Evolutionary conservation across 2,329 filamentous ascomycete genomes (phyloP).

Genomic region (Pezicula rhizophila): DNA sequence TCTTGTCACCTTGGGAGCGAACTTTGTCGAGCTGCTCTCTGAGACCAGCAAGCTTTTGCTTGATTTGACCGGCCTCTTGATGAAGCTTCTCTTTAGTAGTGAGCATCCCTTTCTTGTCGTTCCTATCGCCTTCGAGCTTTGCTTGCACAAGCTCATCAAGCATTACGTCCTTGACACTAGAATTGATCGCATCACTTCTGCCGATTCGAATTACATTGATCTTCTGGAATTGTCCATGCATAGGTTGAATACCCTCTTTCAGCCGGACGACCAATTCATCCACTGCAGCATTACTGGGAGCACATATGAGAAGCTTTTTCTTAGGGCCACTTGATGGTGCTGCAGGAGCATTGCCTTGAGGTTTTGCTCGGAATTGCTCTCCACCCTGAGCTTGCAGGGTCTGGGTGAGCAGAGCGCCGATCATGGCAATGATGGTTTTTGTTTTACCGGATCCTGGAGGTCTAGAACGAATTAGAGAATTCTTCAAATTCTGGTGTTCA

Average conservation of each 20-base stretch:
- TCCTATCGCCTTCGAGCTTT: conserved; percentile 56
- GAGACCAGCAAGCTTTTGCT: conserved; percentile 66
- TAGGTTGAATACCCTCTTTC: conserved; percentile 78
- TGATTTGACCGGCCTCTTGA: conserved; percentile 63
- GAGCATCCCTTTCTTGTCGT: conserved; percentile 47
- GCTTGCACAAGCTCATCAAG: conserved; percentile 84
- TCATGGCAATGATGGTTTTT: conserved; percentile 95
- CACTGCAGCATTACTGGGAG: conserved; percentile 96
- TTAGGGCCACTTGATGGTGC: conserved; percentile 33
- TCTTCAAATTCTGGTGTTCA: background rate
- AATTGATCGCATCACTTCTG: conserved; percentile 86
- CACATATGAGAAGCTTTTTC: conserved; percentile 92
- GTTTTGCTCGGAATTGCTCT: conserved; percentile 17
- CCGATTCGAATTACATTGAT: conserved; percentile 87
- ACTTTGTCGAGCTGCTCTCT: conserved; percentile 66
- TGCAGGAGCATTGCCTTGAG: conserved; percentile 27
- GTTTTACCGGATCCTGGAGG: conserved; percentile 97
- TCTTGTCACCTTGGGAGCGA: conserved; percentile 46
- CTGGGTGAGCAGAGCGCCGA: conserved; percentile 72
- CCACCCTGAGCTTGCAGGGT: conserved; percentile 31
- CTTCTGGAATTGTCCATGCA: conserved; percentile 64
- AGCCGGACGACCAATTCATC: conserved; percentile 92
- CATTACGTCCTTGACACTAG: conserved; percentile 82
- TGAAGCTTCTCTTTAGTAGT: conserved; percentile 54
- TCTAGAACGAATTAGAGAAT: conserved; percentile 36